Conservation (phyloP, 129 eudicot genomes). For the Flaveria linearis region DNA sequence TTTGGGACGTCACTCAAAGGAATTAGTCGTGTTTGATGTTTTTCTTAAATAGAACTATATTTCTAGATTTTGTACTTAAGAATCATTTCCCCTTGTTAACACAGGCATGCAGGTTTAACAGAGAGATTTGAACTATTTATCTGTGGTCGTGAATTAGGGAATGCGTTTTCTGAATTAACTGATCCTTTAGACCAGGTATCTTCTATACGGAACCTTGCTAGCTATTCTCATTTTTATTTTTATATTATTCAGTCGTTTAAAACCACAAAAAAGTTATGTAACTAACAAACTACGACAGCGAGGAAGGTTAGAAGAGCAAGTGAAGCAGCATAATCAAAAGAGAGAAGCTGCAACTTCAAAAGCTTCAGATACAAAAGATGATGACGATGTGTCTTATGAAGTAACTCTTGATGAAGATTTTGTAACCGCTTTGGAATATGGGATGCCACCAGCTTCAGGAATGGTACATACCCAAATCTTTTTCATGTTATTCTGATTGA, state of each 20-base stretch:
- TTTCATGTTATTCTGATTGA: not conserved
- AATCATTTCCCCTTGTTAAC: not conserved
- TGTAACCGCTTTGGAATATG: conserved; percentile 88
- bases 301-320: conserved; percentile 87
- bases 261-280: not conserved
- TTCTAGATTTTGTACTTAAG: not conserved
- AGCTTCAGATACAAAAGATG: conserved; percentile 34
- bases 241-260: conserved; percentile 7
- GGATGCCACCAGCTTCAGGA: conserved; percentile 99
- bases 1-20: not conserved
- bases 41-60: not conserved
- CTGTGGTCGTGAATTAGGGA: conserved; percentile 97
- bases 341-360: conserved; percentile 49
- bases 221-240: not conserved
- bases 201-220: not conserved
- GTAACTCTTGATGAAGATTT: conserved; percentile 95
- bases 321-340: conserved; percentile 79
- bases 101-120: conserved; percentile 80
- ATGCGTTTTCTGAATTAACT: conserved; percentile 94
- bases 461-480: conserved; percentile 52
- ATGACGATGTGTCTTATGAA: conserved; percentile 58
- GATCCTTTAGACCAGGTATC: conserved; percentile 98
- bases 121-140: conserved; percentile 95
- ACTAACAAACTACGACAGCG: conserved; percentile 47
- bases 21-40: not conserved